Conservation (phyloP, 495 filamentous ascomycete genomes). For the Daldinia concentrica region DNA sequence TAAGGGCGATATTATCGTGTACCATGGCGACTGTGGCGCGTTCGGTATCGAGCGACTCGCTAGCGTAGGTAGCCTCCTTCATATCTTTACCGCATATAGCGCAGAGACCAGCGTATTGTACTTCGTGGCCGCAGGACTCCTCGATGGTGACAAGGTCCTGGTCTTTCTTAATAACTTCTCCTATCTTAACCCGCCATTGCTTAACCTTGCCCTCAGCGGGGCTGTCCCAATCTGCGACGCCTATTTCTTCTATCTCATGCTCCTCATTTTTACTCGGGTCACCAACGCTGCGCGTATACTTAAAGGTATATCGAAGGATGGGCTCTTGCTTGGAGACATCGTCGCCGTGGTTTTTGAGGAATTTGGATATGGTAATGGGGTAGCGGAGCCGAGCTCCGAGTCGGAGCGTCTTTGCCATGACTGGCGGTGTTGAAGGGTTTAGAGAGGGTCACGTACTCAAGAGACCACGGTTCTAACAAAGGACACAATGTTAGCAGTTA, state of each 20-base stretch:
- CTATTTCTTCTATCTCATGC: slow-evolving; percentile 64
- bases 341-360: slow-evolving; percentile 80
- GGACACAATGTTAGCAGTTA: slow-evolving; percentile 15
- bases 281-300: slow-evolving; percentile 74
- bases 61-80: slow-evolving; percentile 71
- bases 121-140: slow-evolving; percentile 88
- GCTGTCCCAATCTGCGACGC: slow-evolving; percentile 80
- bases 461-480: slow-evolving; percentile 3
- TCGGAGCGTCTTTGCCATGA: slow-evolving; percentile 52
- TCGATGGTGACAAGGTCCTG: slow-evolving; percentile 78
- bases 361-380: slow-evolving; percentile 90
- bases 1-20: slow-evolving; percentile 86
- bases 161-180: slow-evolving; percentile 69
- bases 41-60: slow-evolving; percentile 66
- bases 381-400: slow-evolving; percentile 78
- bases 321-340: slow-evolving; percentile 76
- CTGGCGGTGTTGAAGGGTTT: slow-evolving; percentile 19
- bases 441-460: slow-evolving; percentile 13
- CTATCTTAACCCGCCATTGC: slow-evolving; percentile 77
- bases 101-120: slow-evolving; percentile 91
- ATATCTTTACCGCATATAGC: slow-evolving; percentile 96
- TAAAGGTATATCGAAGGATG: slow-evolving; percentile 85
- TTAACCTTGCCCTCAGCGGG: slow-evolving; percentile 80
- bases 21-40: slow-evolving; percentile 93
- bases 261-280: slow-evolving; percentile 74